Conservation (phyloP, 2,329 filamentous ascomycete genomes). For the Lasiodiplodia hormozganensis region DNA sequence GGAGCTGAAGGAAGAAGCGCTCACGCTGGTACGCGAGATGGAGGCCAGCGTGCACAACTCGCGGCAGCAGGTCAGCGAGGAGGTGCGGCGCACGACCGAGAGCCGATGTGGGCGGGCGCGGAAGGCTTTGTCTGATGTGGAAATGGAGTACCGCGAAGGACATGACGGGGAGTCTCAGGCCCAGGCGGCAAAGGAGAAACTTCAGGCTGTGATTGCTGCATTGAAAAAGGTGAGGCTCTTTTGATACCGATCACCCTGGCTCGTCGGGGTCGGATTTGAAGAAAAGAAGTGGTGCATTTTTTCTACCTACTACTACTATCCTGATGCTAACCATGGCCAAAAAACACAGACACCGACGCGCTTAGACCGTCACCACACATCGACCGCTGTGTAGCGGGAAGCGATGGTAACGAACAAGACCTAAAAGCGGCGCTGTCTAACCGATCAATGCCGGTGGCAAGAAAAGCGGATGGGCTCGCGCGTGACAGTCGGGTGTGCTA, state of each 20-base stretch:
- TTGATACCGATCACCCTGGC: neutral
- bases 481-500: neutral
- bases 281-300: neutral
- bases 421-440: neutral
- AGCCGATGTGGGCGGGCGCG: conserved; percentile 9
- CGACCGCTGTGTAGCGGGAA: neutral
- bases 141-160: neutral
- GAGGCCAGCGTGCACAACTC: conserved; percentile 12
- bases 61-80: conserved; percentile 15
- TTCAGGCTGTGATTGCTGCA: neutral
- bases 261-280: neutral
- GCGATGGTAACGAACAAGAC: neutral
- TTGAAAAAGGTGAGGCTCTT: conserved; percentile 13
- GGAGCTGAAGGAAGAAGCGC: conserved; percentile 3
- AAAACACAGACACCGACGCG: neutral
- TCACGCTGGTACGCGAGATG: conserved; percentile 15
- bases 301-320: neutral
- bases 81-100: conserved; percentile 11
- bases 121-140: conserved; percentile 10
- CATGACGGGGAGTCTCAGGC: neutral
- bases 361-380: neutral
- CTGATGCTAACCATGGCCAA: neutral
- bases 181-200: conserved; percentile 1
- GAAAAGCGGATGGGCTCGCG: neutral
- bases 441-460: neutral